These are phyloP conservation scores for Termitomyces sp. DNA, from an alignment of 768 basidiomycete species.

Conservation along the genomic window DNA sequence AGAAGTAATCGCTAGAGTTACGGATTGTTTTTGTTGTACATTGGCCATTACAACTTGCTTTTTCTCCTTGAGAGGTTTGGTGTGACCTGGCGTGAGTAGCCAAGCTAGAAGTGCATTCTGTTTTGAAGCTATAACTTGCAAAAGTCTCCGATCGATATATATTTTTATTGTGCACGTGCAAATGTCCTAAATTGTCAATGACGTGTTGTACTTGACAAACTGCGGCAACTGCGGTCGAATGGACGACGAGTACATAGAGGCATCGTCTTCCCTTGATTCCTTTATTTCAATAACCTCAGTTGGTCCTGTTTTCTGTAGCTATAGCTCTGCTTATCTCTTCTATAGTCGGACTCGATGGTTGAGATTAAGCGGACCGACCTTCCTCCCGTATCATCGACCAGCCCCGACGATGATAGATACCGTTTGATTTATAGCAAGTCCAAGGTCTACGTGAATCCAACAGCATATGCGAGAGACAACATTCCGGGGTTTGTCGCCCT, in stretches of 20 bases:
- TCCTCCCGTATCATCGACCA: conserved; percentile 15
- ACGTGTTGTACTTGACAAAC: conserved; percentile 5
- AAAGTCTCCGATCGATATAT: neutral
- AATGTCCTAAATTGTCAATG: conserved; percentile 3
- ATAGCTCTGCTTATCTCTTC: neutral
- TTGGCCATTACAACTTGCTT: conserved; percentile 9
- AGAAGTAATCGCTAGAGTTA: conserved; percentile 59
- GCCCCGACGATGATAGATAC: conserved; percentile 54
- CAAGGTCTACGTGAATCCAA: conserved; percentile 95
- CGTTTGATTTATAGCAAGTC: conserved; percentile 86
- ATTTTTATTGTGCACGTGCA: conserved; percentile 3
- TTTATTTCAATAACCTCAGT: conserved; percentile 45
- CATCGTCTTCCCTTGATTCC: conserved; percentile 35
- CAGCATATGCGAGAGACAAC: conserved; percentile 87
- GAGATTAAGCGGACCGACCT: conserved; percentile 54
- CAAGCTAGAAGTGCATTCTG: neutral
- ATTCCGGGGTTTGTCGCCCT: conserved; percentile 91
- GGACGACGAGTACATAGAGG: conserved; percentile 15
- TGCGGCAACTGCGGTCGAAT: conserved; percentile 13
- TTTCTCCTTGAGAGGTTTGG: neutral
- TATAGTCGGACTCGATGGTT: conserved; percentile 63
- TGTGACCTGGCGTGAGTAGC: neutral
- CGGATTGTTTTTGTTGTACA: conserved; percentile 9
- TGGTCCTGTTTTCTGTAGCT: conserved; percentile 15
- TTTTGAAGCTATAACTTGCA: neutral